Percentiles rank a stretch among this genome's conserved stretches.
phyloP scores from a whole-genome alignment of 345 rosid species.

The Pistacia atlantica region DNA sequence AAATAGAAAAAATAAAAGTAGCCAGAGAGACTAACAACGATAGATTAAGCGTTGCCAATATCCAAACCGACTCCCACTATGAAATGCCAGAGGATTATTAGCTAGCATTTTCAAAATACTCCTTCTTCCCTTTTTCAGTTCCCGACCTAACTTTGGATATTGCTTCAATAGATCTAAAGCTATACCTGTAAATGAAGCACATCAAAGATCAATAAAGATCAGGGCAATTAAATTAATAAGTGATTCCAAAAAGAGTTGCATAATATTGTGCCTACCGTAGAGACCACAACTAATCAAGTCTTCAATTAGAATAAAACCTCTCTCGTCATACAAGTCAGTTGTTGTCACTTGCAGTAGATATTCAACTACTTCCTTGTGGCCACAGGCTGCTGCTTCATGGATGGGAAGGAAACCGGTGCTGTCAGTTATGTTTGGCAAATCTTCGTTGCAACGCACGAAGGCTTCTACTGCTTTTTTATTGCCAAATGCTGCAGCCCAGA shows the following conservation, averaged over 20 bases:
- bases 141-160: neutral
- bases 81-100: neutral
- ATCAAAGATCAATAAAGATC: no score
- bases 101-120: neutral
- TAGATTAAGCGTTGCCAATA: conserved; percentile 1
- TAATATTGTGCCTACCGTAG: no score
- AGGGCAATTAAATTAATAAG: no score
- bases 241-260: no score
- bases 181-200: neutral
- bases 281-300: neutral
- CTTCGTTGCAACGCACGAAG: neutral
- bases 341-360: neutral
- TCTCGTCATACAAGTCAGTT: neutral
- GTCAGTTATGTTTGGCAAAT: neutral
- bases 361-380: neutral
- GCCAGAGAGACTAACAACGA: neutral
- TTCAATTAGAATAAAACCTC: neutral
- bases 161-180: conserved; percentile 1
- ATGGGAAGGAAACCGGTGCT: neutral
- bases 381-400: neutral
- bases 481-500: neutral
- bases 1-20: neutral
- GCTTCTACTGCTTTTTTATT: neutral
- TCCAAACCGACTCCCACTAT: conserved; percentile 7
- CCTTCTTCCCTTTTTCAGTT: neutral